A percentile compares a stretch with the other conserved stretches of the same genome.
These are phyloP conservation scores for Lasiosphaeria miniovina DNA, from an alignment of 495 filamentous ascomycete genomes.

Conservation along the genomic window DNA sequence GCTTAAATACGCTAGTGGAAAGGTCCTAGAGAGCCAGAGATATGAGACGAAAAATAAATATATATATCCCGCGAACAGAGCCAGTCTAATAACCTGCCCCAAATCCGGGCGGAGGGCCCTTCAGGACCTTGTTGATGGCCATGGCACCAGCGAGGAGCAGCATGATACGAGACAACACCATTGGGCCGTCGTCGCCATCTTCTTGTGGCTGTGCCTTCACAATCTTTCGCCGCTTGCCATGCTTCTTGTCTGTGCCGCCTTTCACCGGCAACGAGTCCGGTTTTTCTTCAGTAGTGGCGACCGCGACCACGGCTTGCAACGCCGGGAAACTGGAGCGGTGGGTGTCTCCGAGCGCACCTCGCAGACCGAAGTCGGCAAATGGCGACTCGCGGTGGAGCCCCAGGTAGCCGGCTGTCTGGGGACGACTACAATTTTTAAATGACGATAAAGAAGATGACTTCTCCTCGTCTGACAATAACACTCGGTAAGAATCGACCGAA, in stretches of 20 bases:
- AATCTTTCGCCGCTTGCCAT: not conserved
- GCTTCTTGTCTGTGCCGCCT: not conserved
- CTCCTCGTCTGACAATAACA: not conserved
- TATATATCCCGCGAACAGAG: too few species aligned
- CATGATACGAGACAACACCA: conserved; percentile 25
- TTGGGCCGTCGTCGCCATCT: not conserved
- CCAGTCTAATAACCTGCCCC: too few species aligned
- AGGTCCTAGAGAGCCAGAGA: too few species aligned
- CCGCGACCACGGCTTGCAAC: conserved; percentile 5
- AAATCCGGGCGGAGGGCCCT: conserved; percentile 11
- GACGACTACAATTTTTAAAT: conserved; percentile 9
- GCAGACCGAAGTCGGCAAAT: conserved; percentile 32
- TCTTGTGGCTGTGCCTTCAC: not conserved
- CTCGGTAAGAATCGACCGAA: not conserved
- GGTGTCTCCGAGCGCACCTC: conserved; percentile 29
- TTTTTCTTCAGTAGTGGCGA: not conserved
- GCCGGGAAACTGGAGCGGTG: conserved; percentile 23
- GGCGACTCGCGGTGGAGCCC: conserved; percentile 35
- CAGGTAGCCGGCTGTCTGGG: conserved; percentile 40
- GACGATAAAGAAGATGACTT: not conserved
- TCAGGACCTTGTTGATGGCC: conserved; percentile 24
- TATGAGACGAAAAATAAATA: too few species aligned
- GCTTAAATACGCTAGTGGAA: too few species aligned
- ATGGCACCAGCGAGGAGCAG: conserved; percentile 27
- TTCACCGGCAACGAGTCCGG: not conserved